Base-by-base conservation (phyloP, 129 eudicot species). In the Glebionis coronaria region DNA sequence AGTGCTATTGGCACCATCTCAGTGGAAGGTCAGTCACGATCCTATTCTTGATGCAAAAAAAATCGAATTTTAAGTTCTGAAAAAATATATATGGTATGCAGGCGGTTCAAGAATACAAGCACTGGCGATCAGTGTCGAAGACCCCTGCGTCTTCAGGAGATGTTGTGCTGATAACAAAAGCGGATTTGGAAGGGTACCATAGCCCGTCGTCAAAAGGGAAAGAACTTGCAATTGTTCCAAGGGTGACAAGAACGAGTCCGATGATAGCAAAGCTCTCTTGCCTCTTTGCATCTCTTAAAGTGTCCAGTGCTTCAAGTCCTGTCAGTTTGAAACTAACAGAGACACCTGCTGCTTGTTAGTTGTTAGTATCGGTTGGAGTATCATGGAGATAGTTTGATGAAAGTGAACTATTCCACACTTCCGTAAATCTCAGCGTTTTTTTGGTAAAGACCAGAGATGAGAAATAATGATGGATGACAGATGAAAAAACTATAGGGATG, bases 161-260 rank as follows among this genome's bases (percentile, higher is more conserved):
- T 51, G 96, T 80, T 55, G 90, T 91, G 55, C 76, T 91, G 40
- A 86, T 88, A 44, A 91, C 97, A 15, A 82, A 91, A 78, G 97
- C 86, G 13, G 97, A 91, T 80, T 75, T 91, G 69, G 97, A 91
- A 79, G 97, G 97, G 16, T 91, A 91, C 73, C 63, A 79, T 40
- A 84, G 81, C 68, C 77, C 83, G 10, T 55, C 82, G 13, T 59
- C 82, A 25, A 44, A 61, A 68, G 65, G 78, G 31, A 87, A 82
- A 50, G 82, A 76, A 61, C 47, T 81, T 54, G 78, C 78, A 27
- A 29, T 87, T 44, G 61, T 82, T 53, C 78, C 83, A 23, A 79
- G 77, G 74, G 72, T 21, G 31, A 55, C 69, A 10, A 83, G 74
- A 68, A 69, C 77, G 12, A 82, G 67, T 25, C 90, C 95, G 6